phyloP scores from a whole-genome alignment of 495 filamentous ascomycete species.

The Lophium mytilinum region DNA sequence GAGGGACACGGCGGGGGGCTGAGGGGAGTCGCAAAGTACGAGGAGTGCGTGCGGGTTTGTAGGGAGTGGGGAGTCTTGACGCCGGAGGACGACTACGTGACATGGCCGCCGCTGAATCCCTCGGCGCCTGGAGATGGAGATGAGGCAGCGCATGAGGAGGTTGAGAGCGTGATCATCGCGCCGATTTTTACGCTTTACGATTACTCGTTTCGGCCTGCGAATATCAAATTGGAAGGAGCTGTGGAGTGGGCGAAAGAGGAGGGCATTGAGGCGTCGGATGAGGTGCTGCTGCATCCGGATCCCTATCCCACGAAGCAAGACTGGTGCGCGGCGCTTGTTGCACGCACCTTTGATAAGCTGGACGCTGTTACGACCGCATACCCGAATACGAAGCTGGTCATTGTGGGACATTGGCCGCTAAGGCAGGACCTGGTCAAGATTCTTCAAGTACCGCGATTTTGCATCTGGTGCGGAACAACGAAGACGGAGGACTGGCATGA shows the following conservation, averaged over 20 bases:
- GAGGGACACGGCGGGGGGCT: conserved; percentile 24
- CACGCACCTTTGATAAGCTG: conserved; percentile 26
- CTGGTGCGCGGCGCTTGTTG: conserved; percentile 31
- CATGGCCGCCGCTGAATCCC: conserved; percentile 16
- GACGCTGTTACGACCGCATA: conserved; percentile 22
- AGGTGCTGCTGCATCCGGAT: conserved; percentile 31
- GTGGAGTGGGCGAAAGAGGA: conserved; percentile 35
- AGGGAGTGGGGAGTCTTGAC: conserved; percentile 31
- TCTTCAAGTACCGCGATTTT: conserved; percentile 30
- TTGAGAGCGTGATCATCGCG: conserved; percentile 29
- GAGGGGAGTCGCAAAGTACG: conserved; percentile 33
- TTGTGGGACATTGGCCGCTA: conserved; percentile 35
- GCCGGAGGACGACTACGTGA: conserved; percentile 33
- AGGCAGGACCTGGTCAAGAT: conserved; percentile 35
- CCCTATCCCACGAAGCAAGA: conserved; percentile 30
- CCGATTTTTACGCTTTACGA: conserved; percentile 38
- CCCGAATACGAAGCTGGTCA: conserved; percentile 27
- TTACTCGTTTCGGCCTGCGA: conserved; percentile 32
- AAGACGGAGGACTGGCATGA: conserved; percentile 36
- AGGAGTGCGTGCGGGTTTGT: conserved; percentile 30
- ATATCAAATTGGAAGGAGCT: conserved; percentile 28
- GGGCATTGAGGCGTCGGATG: conserved; percentile 33
- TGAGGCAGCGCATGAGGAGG: conserved; percentile 22
- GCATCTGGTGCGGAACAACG: conserved; percentile 35
- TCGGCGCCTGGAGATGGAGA: too few relatives aligned